Base-by-base conservation (phyloP, 2,329 filamentous ascomycete genomes). In the Cadophora luteo-olivacea region DNA sequence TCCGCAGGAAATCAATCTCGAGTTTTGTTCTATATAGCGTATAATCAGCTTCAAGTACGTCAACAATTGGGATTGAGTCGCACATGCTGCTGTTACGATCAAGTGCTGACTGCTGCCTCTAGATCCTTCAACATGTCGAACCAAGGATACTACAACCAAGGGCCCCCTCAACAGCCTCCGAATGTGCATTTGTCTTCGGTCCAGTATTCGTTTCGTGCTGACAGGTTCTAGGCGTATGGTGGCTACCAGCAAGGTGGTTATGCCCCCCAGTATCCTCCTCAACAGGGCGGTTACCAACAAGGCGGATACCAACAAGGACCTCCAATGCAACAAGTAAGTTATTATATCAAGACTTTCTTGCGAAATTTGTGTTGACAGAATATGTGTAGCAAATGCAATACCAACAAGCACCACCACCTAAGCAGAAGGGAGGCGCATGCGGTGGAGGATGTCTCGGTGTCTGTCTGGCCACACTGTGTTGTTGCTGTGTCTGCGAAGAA, bases 401-500 rank as follows among this genome's bases (percentile, higher is more conserved):
- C 69, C 79, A 76, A 14, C 82, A 77, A 66, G 84, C 84, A 81
- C 82, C 79, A 63, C 82, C 78, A 25, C 77, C 75, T 57, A 74
- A 75, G 66, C 74, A 75, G 33, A 75, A 77, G 49, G 78, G 80
- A 61, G 78, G 79, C 38, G 79, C 75, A 38, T 79, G 80, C 33
- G 79, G 80, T 54, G 76, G 73, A 32, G 81, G 82, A 65, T 84
- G 83, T 71, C 76, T 84, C 54, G 78, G 80, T 69, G 81, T 79
- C 65, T 85, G 83, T 76, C 76, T 86, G 12, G 84, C 83, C 33
- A 79, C 81, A 16, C 72, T 84, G 49, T 85, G 84, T 75, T 85
- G 83, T 75, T 86, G 84, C 77, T 86, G 83, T 73, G 79, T 84
- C 65, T 82, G 81, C 71, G 84, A 84, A 72, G 81, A 85, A 72